Evolutionary conservation across 2,329 filamentous ascomycete species (phyloP).

Genomic region (Chrysosphaeria jannelii): DNA sequence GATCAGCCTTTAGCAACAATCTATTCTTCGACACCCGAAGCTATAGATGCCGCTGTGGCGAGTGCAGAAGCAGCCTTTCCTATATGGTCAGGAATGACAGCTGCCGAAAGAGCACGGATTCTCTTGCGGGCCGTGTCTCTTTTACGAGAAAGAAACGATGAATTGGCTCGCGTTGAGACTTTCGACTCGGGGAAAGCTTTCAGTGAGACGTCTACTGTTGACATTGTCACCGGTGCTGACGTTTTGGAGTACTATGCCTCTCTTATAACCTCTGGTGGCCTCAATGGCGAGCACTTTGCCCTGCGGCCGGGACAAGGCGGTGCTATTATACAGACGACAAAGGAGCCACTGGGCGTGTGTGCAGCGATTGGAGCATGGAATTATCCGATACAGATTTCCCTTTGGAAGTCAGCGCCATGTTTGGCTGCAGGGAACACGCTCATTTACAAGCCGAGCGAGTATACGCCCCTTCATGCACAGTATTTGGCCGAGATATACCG

Average conservation of each 20-base stretch:
- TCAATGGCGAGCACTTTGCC: slow-evolving; percentile 9
- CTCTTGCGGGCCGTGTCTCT: slow-evolving; percentile 47
- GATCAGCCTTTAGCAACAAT: slow-evolving; percentile 38
- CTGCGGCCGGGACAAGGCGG: slow-evolving; percentile 13
- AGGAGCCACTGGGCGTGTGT: slow-evolving; percentile 9
- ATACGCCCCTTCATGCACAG: slow-evolving; percentile 11
- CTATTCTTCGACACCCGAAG: slow-evolving; percentile 29
- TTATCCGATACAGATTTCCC: slow-evolving; percentile 10
- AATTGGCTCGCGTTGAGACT: slow-evolving; percentile 51
- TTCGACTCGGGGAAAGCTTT: slow-evolving; percentile 66
- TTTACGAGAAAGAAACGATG: slow-evolving; percentile 47
- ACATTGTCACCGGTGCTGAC: slow-evolving; percentile 21
- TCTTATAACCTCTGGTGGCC: slow-evolving; percentile 7
- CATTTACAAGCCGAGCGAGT: slow-evolving; percentile 15
- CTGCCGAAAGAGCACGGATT: slow-evolving; percentile 46
- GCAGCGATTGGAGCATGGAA: slow-evolving; percentile 13
- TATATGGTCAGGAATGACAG: slow-evolving; percentile 44
- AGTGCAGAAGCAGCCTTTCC: slow-evolving; percentile 44
- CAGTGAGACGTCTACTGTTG: slow-evolving; percentile 59
- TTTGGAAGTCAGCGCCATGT: slow-evolving; percentile 13
- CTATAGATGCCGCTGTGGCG: slow-evolving; percentile 36
- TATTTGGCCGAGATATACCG: slow-evolving; percentile 10
- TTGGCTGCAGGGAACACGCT: slow-evolving; percentile 15
- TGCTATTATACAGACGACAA: slow-evolving; percentile 12
- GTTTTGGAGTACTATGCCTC: slow-evolving; percentile 13